Base-by-base conservation (phyloP, 164 flowering plant species). In the Dillenia suffruticosa region DNA sequence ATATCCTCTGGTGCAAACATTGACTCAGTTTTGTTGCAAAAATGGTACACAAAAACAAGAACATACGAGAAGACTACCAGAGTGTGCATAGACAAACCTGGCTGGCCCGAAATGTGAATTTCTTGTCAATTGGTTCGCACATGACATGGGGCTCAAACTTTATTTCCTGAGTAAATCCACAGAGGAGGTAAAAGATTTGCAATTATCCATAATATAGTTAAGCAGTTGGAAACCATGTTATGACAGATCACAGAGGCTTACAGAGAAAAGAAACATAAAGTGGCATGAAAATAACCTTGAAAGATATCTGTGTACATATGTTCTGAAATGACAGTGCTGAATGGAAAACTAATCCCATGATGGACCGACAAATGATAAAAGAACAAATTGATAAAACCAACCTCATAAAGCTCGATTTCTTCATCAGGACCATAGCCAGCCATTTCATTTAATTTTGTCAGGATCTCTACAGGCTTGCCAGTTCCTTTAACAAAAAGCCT, bases 401-500 rank as follows among this genome's bases (percentile, higher is more conserved):
- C 93, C 87, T 87, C 93, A 76, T 71, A 87, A 24, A 87, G 82
- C 40, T 83, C 90, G 53, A 87, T 80, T 54, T 82, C 85, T 59
- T 85, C 88, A 62, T 83, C 71, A 13, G 84, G 76, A 50, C 71
- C 43, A 62, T 69, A 85, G n/a, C 83, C 85, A 69, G 85, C 84
- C 87, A 85, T 74, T 70, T 79, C 81, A 72, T 83, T 85, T 16
- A 87, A 59, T 67, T 76, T 83, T 55, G 61, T 13, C 53, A 87
- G 52, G 26, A 82, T 70, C 43, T 83, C 90, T 3, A 49, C 40
- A 10, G 90, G 93, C 77, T 82, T 87, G 19, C 86, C 83, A 59
- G 63, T 61, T 45, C 71, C 66, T 74, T 83, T 87, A 51, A 87
- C 88, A 67, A 83, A 87, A 40, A 85, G 81, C 73, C 84, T 77